Conservation (phyloP, 371 early-diverging fungal genomes). For the Thermomucor indicae-seudaticae region DNA sequence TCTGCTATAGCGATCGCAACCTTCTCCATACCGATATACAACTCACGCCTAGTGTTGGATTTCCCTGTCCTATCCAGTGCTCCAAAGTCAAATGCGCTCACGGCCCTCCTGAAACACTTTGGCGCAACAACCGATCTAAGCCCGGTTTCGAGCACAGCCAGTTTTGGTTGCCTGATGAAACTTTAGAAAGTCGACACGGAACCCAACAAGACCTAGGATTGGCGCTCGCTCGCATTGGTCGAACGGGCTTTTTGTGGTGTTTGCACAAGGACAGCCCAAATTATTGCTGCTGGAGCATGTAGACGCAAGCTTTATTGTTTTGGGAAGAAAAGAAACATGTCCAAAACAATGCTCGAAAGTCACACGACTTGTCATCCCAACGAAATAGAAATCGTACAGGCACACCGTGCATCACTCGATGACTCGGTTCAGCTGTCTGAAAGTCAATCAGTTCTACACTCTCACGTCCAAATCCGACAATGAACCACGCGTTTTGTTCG, state of each 20-base stretch:
- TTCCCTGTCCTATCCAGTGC: constrained; percentile 66
- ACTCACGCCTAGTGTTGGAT: constrained; percentile 58
- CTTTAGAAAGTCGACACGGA: constrained; percentile 61
- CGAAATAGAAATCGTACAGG: constrained; percentile 32
- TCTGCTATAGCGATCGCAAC: constrained; percentile 53
- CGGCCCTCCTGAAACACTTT: constrained; percentile 50
- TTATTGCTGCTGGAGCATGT: constrained; percentile 9
- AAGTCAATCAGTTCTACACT: constrained; percentile 32
- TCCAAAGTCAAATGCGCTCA: constrained; percentile 59
- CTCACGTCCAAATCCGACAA: constrained; percentile 31
- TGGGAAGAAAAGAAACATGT: constrained; percentile 4
- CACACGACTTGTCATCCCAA: constrained; percentile 17
- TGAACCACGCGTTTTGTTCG: constrained; percentile 22
- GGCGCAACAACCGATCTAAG: constrained; percentile 54
- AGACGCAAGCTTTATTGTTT: constrained; percentile 2
- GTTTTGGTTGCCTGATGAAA: constrained; percentile 70
- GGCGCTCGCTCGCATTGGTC: constrained; percentile 47
- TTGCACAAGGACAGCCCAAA: constrained; percentile 15
- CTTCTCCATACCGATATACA: constrained; percentile 62
- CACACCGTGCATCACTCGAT: constrained; percentile 33
- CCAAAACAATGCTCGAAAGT: constrained; percentile 8
- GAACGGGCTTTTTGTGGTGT: constrained; percentile 46
- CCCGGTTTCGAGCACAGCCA: constrained; percentile 65
- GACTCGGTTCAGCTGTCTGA: constrained; percentile 18
- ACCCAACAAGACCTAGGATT: constrained; percentile 35